phyloP scores from a whole-genome alignment of 2,329 filamentous ascomycete genomes.

The Dactylonectria macrodidyma region DNA sequence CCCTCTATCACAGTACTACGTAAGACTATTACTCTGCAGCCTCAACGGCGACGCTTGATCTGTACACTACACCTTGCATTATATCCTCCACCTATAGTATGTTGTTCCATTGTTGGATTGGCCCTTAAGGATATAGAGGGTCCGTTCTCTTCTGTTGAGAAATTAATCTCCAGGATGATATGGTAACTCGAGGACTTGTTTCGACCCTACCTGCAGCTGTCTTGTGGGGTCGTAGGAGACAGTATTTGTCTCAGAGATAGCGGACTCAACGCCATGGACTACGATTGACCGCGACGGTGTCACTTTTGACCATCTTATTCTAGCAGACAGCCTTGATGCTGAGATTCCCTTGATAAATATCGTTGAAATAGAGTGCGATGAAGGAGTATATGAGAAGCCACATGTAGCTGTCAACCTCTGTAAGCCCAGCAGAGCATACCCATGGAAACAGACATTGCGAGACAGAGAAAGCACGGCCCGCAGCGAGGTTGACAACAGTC shows the following conservation, averaged over 20 bases:
- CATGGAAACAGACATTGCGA: too few species aligned
- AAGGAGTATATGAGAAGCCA: constrained; percentile 43
- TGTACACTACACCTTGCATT: constrained; percentile 39
- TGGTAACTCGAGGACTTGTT: constrained; percentile 23
- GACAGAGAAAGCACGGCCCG: too few species aligned
- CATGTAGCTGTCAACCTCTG: constrained; percentile 48
- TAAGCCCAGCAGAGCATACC: constrained; percentile 55
- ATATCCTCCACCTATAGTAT: constrained; percentile 25
- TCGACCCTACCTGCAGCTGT: constrained; percentile 32
- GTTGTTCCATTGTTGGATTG: constrained; percentile 34
- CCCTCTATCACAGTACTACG: too few species aligned
- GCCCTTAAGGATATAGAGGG: constrained; percentile 42
- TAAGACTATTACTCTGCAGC: not conserved
- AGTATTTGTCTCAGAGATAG: not conserved
- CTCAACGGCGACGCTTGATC: constrained; percentile 29
- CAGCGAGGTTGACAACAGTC: too few species aligned
- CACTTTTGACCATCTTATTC: constrained; percentile 59
- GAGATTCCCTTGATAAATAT: constrained; percentile 61
- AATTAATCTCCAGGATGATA: constrained; percentile 29
- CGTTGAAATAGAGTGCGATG: constrained; percentile 53
- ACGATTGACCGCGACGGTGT: constrained; percentile 56
- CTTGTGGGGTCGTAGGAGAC: too few species aligned
- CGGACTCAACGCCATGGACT: not conserved
- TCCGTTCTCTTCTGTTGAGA: constrained; percentile 35
- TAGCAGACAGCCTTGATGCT: constrained; percentile 53